A percentile compares a stretch with the other conserved stretches of the same genome.
phyloP scores from a whole-genome alignment of 2,329 filamentous ascomycete species.

The Colletotrichum tabaci region DNA sequence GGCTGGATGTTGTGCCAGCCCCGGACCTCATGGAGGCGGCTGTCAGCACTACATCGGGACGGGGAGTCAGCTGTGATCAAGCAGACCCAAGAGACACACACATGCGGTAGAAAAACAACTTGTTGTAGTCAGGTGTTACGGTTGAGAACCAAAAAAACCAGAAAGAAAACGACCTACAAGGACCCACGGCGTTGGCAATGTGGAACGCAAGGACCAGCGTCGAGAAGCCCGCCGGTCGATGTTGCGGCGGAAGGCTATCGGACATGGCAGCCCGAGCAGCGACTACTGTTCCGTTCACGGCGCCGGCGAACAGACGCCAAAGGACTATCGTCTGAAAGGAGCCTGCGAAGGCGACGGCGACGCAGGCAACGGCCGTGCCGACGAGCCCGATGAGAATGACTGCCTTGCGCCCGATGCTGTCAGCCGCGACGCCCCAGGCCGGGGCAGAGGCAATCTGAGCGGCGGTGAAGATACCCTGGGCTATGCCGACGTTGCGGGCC shows the following conservation, averaged over 20 bases:
- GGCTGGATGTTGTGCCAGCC: no score
- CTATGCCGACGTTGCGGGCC: slow-evolving; percentile 8
- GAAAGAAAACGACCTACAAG: no score
- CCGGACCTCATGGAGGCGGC: background rate
- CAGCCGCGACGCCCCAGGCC: slow-evolving; percentile 1
- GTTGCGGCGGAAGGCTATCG: background rate
- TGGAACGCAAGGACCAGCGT: slow-evolving; percentile 15
- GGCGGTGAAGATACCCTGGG: slow-evolving; percentile 17
- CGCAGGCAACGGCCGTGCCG: background rate
- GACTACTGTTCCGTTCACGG: slow-evolving; percentile 14
- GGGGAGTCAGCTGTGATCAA: background rate
- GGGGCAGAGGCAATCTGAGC: slow-evolving; percentile 10
- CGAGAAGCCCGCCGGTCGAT: slow-evolving; percentile 10
- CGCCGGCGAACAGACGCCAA: slow-evolving; percentile 8
- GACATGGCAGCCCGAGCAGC: slow-evolving; percentile 17
- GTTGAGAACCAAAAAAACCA: background rate
- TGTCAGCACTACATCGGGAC: background rate
- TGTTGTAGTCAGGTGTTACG: no score
- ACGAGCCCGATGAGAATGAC: slow-evolving; percentile 6
- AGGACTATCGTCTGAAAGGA: background rate
- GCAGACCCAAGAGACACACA: no score
- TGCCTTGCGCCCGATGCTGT: slow-evolving; percentile 5
- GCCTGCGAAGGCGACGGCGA: slow-evolving; percentile 7
- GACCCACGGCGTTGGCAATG: slow-evolving; percentile 7
- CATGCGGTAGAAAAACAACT: background rate